These are phyloP conservation scores for Salix suchowensis DNA, from an alignment of 345 rosid genomes.

Conservation along the genomic window DNA sequence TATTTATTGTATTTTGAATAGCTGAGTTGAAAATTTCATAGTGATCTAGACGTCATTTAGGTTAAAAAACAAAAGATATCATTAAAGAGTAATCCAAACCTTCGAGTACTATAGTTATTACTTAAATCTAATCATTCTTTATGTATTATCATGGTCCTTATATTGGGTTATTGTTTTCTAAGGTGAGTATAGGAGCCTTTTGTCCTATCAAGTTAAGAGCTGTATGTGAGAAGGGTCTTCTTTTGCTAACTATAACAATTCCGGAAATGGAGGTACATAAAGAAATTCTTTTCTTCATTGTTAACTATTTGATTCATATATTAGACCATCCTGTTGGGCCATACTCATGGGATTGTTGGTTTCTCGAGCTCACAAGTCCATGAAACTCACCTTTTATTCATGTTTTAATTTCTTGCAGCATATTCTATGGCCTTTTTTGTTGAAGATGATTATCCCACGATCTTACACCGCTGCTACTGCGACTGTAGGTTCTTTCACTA, in stretches of 20 bases:
- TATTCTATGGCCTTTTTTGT: constrained; percentile 89
- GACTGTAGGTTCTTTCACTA: constrained; percentile 44
- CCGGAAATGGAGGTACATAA: constrained; percentile 91
- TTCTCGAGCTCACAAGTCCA: not conserved
- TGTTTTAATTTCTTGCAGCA: constrained; percentile 50
- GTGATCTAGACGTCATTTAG: too few species aligned
- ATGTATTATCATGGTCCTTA: not conserved
- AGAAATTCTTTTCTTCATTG: constrained; percentile 1
- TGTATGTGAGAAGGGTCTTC: constrained; percentile 92
- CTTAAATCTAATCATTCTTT: not conserved
- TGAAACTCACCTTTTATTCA: not conserved
- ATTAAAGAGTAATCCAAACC: too few species aligned
- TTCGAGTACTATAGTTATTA: not conserved
- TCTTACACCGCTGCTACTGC: constrained; percentile 72
- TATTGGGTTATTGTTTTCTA: constrained; percentile 12
- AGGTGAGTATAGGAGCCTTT: constrained; percentile 53
- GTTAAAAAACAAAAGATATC: too few species aligned
- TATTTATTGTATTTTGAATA: too few species aligned
- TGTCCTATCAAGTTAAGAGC: constrained; percentile 63
- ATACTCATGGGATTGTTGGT: not conserved
- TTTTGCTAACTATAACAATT: constrained; percentile 82
- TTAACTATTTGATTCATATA: not conserved
- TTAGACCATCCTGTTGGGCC: not conserved
- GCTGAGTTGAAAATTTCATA: too few species aligned
- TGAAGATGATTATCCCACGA: constrained; percentile 78